Evolutionary conservation across 192 early-diverging fungal genomes (phyloP), one percentile per base, ranked within the genome.

Genomic region (Entomortierella beljakovae): DNA sequence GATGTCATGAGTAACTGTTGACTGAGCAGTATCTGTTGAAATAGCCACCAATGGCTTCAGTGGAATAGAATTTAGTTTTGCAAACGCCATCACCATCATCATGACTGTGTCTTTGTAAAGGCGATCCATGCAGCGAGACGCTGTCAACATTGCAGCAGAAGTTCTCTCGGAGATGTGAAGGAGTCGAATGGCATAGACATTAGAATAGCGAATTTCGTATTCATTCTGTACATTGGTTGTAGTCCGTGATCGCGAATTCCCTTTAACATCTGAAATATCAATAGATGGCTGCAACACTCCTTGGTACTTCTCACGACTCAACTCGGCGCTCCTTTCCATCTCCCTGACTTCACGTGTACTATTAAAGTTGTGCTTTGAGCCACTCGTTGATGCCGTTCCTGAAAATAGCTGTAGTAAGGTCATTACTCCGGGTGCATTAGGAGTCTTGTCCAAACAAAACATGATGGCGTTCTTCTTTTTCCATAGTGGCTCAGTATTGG

Each of bases 71-170:
- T 88, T 91, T 5, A 96, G 83, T 22, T 84, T 88, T 7, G 90
- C 91, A 83, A 96, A 95, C 0, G 93, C 92, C 16, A 92, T 82
- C 77, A 97, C 89, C 68, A 95, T 91, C 58, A 88, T 92, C 71
- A 97, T 75, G 20, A 94, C 88, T 0, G 94, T 89, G 60, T 96
- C 96, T 20, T 81, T 80, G 20, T 84, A 81, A 8, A 91, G 57
- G 11, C 88, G 92, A 29, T 85, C 74, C 61, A 79, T 79, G 49
- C 84, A 83, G 0, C 84, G 77, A 46, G 94, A 91, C 23, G 87
- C 79, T 22, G 89, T 91, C 66, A 88, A 82, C 91, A 97, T 93
- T 11, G 95, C 82, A 25, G 89, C 89, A 0, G 94, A 95, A 16
- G 91, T 84, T 1, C 96, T 90, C 38, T 94, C 88, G 3, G 91